Conservation (phyloP, 257 asterid genomes). For the Vinca minor region DNA sequence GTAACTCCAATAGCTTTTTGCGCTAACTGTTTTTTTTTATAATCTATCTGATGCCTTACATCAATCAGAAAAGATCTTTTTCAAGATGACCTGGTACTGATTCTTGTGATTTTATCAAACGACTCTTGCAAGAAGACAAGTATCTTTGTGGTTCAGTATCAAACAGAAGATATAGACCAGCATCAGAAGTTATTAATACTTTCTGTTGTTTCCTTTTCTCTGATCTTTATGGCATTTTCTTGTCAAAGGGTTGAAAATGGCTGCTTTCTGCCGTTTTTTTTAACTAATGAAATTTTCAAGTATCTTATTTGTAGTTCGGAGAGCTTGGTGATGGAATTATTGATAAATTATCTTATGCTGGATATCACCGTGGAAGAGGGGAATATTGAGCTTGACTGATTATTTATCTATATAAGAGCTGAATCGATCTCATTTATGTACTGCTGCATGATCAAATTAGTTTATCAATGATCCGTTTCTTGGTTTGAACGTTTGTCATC, state of each 20-base stretch:
- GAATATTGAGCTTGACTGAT: background rate
- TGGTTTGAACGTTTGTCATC: background rate
- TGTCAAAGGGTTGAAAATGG: background rate
- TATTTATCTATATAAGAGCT: no score
- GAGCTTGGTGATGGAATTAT: background rate
- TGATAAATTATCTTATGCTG: background rate
- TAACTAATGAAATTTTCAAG: background rate
- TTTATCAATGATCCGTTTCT: background rate
- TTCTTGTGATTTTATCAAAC: constrained; percentile 3
- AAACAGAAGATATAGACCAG: background rate
- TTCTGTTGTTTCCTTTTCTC: background rate
- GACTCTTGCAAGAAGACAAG: background rate
- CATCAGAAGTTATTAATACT: background rate
- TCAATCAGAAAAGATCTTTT: constrained; percentile 5
- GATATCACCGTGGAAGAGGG: background rate
- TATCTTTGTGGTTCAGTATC: no score
- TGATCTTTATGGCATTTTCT: background rate
- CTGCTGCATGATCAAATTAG: background rate
- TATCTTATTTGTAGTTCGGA: background rate
- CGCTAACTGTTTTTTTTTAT: constrained; percentile 17
- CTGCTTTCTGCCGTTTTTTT: background rate
- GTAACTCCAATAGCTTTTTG: constrained; percentile 7
- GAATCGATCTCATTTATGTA: background rate
- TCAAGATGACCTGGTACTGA: background rate
- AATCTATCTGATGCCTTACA: constrained; percentile 7